Conservation (phyloP, 1,284 basidiomycete genomes). For the Cryptococcus amylolentus region DNA sequence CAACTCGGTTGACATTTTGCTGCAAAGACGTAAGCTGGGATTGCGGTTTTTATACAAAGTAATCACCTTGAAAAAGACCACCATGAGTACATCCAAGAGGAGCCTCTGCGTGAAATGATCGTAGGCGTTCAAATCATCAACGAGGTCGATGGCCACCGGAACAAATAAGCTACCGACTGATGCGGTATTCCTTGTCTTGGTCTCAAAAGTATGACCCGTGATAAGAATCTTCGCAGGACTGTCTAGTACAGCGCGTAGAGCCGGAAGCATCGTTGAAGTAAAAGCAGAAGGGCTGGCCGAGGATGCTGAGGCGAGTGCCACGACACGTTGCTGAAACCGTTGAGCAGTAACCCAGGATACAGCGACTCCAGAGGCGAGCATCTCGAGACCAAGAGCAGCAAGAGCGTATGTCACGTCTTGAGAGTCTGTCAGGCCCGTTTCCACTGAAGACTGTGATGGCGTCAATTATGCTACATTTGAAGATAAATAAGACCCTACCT, state of each 20-base stretch:
- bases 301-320: constrained; percentile 26
- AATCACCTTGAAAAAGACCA: constrained; percentile 41
- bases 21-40: constrained; percentile 11
- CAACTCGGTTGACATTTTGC: constrained; percentile 33
- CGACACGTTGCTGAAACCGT: constrained; percentile 41
- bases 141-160: constrained; percentile 33
- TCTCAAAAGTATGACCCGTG: constrained; percentile 9
- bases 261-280: constrained; percentile 29
- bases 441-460: constrained; percentile 18
- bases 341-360: constrained; percentile 32
- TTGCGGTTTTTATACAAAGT: neutral
- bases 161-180: constrained; percentile 39
- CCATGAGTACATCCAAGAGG: constrained; percentile 36
- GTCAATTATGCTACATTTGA: neutral
- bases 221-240: constrained; percentile 23
- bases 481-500: constrained; percentile 6
- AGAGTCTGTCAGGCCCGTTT: constrained; percentile 28
- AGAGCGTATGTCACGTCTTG: constrained; percentile 27
- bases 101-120: constrained; percentile 28
- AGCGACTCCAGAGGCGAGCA: constrained; percentile 32
- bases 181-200: constrained; percentile 22
- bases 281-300: constrained; percentile 24
- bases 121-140: constrained; percentile 19
- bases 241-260: constrained; percentile 32
- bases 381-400: constrained; percentile 33